Percentiles rank a stretch among this genome's conserved stretches.
Conservation (phyloP, 129 eudicot species). For the Scalesia atractyloides region DNA sequence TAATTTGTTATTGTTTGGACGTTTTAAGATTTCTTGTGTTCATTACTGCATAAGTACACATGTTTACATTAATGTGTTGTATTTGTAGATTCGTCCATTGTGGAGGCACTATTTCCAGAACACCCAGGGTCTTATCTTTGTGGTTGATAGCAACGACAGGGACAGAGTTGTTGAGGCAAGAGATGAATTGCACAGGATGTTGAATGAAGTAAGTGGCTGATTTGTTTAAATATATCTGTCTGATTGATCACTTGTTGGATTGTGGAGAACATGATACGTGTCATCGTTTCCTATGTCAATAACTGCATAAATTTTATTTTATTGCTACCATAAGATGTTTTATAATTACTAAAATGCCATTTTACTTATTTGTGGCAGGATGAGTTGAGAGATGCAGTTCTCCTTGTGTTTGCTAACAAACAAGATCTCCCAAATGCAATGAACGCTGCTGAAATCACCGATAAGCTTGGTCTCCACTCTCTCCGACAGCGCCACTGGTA, state of each 20-base stretch:
- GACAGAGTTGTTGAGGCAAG: constrained; percentile 85
- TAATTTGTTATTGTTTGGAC: background rate
- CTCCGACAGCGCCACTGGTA: constrained; percentile 89
- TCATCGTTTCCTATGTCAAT: background rate
- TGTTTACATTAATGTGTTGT: constrained; percentile 2
- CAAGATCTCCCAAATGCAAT: constrained; percentile 83
- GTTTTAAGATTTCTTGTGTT: background rate
- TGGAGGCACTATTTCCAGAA: constrained; percentile 90
- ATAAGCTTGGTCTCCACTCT: constrained; percentile 82
- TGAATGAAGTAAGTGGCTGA: constrained; percentile 62
- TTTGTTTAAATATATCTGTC: background rate
- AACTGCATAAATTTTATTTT: background rate
- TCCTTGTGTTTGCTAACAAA: constrained; percentile 76
- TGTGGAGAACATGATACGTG: constrained; percentile 3
- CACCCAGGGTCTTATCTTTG: constrained; percentile 85
- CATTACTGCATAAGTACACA: background rate
- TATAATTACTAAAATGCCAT: background rate
- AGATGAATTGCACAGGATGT: constrained; percentile 84
- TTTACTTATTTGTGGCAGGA: constrained; percentile 44
- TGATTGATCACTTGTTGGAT: constrained; percentile 2
- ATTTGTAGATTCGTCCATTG: constrained; percentile 72
- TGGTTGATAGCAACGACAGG: constrained; percentile 84
- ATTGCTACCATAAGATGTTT: background rate
- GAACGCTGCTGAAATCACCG: constrained; percentile 82
- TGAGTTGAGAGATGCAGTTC: constrained; percentile 77